Evolutionary conservation across 2,329 filamentous ascomycete genomes (phyloP), one percentile per base, ranked within the genome.

Genomic region (Fusarium palustre): DNA sequence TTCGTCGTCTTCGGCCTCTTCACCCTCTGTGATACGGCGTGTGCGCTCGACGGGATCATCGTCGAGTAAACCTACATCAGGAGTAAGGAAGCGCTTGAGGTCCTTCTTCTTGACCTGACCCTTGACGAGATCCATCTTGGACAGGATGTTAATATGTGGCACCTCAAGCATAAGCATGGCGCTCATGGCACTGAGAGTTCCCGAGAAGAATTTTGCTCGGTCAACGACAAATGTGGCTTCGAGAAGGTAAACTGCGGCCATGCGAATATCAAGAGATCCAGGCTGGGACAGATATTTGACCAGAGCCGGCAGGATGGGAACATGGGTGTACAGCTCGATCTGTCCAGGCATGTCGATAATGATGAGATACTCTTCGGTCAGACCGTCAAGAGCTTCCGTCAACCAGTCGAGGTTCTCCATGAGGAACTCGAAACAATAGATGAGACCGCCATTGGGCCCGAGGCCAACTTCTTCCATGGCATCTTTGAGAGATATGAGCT

Each of bases 111-210:
- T 90, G 28, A 98, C 88, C 79, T 96, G 92, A 39, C 92, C 93
- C 78, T 96, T 96, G 71, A 98, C 90, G 65, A 98, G 87, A 78
- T 99, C 96, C 94, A 98, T 98, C 83, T 99, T 99, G 77, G 92
- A 97, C 58, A 99, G 83, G 64, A 99, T 91, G 78, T 99, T 99
- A 77, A 99, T 89, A 78, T 99, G 96, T 7, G 96, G 96, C 69
- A 98, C 89, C 81, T 98, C 96, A 68, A 99, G 88, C 93, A 98
- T 96, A 75, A 99, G 89, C 96, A 99, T 99, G 69, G 96, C 94
- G 76, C 92, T 97, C 96, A 99, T 98, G 70, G 96, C 96, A 77
- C 92, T 96, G 64, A 99, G 84, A 0, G 96, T 97, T 15, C 96
- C 96, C 0, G 96, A 91, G 80, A 99, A 98, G 85, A 97, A 99